These are phyloP conservation scores for Epithele typhae DNA, from an alignment of 768 basidiomycete species.

Conservation along the genomic window DNA sequence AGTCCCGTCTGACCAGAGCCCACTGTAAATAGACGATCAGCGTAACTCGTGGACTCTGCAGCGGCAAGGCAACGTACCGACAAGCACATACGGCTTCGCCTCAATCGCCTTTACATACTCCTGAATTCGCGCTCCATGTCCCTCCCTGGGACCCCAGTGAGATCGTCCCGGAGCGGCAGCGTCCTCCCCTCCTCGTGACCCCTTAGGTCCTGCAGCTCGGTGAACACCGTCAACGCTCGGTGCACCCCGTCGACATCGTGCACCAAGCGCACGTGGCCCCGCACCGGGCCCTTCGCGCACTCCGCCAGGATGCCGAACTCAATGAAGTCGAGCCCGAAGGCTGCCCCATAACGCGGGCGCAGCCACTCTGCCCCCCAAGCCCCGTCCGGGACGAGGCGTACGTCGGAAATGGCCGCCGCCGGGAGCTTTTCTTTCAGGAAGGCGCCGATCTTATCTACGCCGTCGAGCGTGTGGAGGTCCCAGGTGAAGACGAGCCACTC, in stretches of 20 bases:
- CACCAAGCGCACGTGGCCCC: conserved; percentile 33
- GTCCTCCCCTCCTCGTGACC: conserved; percentile 31
- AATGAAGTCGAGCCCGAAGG: no score
- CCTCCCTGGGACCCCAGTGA: conserved; percentile 30
- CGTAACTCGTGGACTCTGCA: neutral
- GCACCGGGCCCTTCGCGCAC: conserved; percentile 28
- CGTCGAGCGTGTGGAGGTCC: conserved; percentile 35
- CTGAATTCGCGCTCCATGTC: conserved; percentile 26
- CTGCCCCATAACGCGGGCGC: no score
- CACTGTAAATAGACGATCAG: conserved; percentile 24
- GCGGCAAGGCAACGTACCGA: conserved; percentile 19
- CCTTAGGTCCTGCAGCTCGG: conserved; percentile 28
- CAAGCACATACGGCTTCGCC: conserved; percentile 33
- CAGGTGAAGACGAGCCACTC: conserved; percentile 42
- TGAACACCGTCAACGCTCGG: conserved; percentile 35
- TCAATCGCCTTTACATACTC: conserved; percentile 35
- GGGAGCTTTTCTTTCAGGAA: conserved; percentile 14
- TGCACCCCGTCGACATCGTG: conserved; percentile 21
- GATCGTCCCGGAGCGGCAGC: conserved; percentile 31
- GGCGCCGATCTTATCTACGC: conserved; percentile 28
- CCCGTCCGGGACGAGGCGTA: no score
- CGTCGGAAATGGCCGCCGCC: no score
- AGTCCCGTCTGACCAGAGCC: conserved; percentile 70
- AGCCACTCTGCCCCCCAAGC: no score
- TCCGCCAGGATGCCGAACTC: no score